Conservation (phyloP, 2,329 filamentous ascomycete species). For the Cryoendolithus antarcticus region DNA sequence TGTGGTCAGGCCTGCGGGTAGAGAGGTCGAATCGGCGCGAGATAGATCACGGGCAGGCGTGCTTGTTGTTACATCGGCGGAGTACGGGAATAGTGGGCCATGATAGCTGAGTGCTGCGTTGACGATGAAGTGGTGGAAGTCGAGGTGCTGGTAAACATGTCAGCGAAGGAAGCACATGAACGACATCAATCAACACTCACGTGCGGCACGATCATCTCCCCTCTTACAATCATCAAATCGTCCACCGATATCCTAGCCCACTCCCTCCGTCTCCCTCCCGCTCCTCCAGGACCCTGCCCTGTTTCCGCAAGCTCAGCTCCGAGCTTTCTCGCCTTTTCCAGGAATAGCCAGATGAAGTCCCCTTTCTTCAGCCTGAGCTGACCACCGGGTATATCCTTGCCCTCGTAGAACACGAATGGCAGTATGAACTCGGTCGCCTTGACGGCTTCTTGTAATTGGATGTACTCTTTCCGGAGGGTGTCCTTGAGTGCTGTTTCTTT, state of each 20-base stretch:
- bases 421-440: conserved; percentile 82
- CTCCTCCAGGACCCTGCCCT: conserved; percentile 28
- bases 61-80: conserved; percentile 34
- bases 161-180: conserved; percentile 1
- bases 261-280: conserved; percentile 52
- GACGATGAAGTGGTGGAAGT: conserved; percentile 93
- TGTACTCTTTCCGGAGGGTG: conserved; percentile 63
- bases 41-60: conserved; percentile 23
- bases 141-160: conserved; percentile 59
- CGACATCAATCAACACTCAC: conserved; percentile 42
- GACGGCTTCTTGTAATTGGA: conserved; percentile 70
- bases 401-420: conserved; percentile 95
- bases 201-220: conserved; percentile 85
- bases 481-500: conserved; percentile 70
- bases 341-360: conserved; percentile 81
- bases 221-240: conserved; percentile 84
- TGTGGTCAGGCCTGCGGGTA: conserved; percentile 8
- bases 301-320: conserved; percentile 70
- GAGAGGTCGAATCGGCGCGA: conserved; percentile 1
- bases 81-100: conserved; percentile 68
- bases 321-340: conserved; percentile 83
- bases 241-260: conserved; percentile 94
- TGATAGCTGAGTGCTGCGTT: conserved; percentile 70
- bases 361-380: conserved; percentile 82
- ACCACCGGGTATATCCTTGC: conserved; percentile 76